Conservation (phyloP, 75 land plant genomes). For the Larix kaempferi region DNA sequence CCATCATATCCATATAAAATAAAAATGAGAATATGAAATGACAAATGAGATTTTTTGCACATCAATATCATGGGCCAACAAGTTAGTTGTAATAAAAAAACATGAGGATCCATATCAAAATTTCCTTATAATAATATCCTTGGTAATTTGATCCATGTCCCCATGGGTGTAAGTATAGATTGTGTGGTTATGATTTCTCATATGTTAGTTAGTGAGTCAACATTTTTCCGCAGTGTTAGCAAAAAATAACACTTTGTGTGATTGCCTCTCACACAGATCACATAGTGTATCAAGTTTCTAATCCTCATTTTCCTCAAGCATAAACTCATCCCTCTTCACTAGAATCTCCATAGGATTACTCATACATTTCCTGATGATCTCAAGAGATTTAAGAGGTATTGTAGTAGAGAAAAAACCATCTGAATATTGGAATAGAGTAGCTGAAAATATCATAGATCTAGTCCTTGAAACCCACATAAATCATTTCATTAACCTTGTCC, state of each 20-base stretch:
- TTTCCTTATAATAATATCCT: constrained; percentile 57
- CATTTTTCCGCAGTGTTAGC: constrained; percentile 51
- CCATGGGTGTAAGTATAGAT: constrained; percentile 52
- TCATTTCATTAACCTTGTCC: too few species aligned
- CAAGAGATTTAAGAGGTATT: constrained; percentile 57
- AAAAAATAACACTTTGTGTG: constrained; percentile 54
- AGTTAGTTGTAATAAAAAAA: constrained; percentile 50
- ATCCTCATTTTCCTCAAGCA: constrained; percentile 55
- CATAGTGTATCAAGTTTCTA: constrained; percentile 54
- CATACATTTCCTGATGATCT: constrained; percentile 53
- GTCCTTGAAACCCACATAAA: too few species aligned
- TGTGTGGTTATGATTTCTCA: constrained; percentile 51
- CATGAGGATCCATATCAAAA: constrained; percentile 60
- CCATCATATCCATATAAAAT: constrained; percentile 81
- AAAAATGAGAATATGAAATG: neutral
- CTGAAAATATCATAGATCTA: constrained; percentile 59
- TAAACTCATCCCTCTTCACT: constrained; percentile 58
- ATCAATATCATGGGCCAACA: constrained; percentile 55
- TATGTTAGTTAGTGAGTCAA: constrained; percentile 57
- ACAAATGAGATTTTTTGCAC: constrained; percentile 59
- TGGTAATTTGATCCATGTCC: constrained; percentile 61
- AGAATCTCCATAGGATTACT: constrained; percentile 52
- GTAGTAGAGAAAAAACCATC: constrained; percentile 49
- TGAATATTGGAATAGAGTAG: constrained; percentile 44
- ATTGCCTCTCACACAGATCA: constrained; percentile 55